Evolutionary conservation across 306 rosid genomes (phyloP).

Genomic region (Dalbergia oliveri): DNA sequence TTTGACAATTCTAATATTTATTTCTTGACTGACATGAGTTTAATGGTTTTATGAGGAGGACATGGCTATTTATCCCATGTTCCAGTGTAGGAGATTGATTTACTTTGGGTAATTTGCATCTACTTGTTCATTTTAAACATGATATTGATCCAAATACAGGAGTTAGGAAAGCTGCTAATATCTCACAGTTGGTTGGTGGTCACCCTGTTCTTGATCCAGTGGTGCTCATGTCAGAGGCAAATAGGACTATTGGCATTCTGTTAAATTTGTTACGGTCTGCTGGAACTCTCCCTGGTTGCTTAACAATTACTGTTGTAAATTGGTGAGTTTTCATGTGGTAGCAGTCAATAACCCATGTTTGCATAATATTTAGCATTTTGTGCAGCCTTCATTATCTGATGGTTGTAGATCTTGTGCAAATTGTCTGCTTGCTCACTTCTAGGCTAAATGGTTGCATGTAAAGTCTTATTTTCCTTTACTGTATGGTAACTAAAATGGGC

Average conservation of each 20-base stretch:
- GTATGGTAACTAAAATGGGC: not conserved
- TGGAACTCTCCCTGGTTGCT: slow-evolving; percentile 75
- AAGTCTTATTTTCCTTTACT: slow-evolving; percentile 2
- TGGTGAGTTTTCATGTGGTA: slow-evolving; percentile 72
- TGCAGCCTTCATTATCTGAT: slow-evolving; percentile 35
- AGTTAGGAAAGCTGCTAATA: slow-evolving; percentile 64
- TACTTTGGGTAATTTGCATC: slow-evolving; percentile 34
- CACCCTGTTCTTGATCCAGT: slow-evolving; percentile 86
- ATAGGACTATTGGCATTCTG: slow-evolving; percentile 74
- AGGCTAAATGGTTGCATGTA: slow-evolving; percentile 20
- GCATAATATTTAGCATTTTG: slow-evolving; percentile 18
- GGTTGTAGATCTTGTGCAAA: slow-evolving; percentile 13
- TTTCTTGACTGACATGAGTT: not conserved
- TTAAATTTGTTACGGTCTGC: slow-evolving; percentile 80
- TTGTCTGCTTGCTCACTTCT: slow-evolving; percentile 23
- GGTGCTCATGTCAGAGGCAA: slow-evolving; percentile 83
- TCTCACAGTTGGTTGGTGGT: slow-evolving; percentile 84
- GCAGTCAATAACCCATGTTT: slow-evolving; percentile 34
- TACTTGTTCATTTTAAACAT: slow-evolving; percentile 43
- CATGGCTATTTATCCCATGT: slow-evolving; percentile 20
- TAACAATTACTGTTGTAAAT: slow-evolving; percentile 80
- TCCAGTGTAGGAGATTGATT: slow-evolving; percentile 21
- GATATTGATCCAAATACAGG: slow-evolving; percentile 54
- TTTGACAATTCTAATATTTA: slow-evolving; percentile 23
- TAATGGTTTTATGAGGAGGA: slow-evolving; percentile 17